phyloP scores from a whole-genome alignment of 2,329 filamentous ascomycete genomes.

The Tolypocladium endophyticum region DNA sequence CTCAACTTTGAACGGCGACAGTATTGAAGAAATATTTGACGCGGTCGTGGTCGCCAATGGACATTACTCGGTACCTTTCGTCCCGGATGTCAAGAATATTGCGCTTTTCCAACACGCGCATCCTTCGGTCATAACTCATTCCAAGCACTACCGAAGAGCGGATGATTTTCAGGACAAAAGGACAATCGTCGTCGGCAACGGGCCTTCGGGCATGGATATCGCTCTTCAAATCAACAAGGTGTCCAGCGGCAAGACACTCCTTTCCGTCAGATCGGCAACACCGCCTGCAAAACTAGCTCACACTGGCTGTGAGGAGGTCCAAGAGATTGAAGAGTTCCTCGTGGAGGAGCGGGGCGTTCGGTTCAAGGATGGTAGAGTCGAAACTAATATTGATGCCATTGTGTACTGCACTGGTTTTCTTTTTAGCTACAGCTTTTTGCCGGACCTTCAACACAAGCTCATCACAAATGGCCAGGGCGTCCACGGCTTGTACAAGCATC shows the following conservation, averaged over 20 bases:
- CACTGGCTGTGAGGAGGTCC: slow-evolving; percentile 38
- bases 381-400: slow-evolving; percentile 61
- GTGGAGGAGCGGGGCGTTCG: slow-evolving; percentile 46
- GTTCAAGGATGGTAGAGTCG: slow-evolving; percentile 56
- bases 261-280: slow-evolving; percentile 47
- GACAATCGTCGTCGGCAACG: slow-evolving; percentile 75
- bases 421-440: slow-evolving; percentile 69
- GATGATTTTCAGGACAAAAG: slow-evolving; percentile 56
- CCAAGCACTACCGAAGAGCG: slow-evolving; percentile 67
- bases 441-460: slow-evolving; percentile 34
- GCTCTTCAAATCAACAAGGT: slow-evolving; percentile 60
- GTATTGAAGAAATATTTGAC: slow-evolving; percentile 47
- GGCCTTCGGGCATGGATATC: slow-evolving; percentile 77
- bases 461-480: slow-evolving; percentile 61
- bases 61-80: slow-evolving; percentile 59
- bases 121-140: slow-evolving; percentile 56
- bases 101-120: slow-evolving; percentile 46
- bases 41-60: slow-evolving; percentile 67
- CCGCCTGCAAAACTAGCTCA: slow-evolving; percentile 32
- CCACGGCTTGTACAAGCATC: slow-evolving; percentile 64
- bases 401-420: slow-evolving; percentile 88
- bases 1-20: slow-evolving; percentile 32
- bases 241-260: slow-evolving; percentile 50
- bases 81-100: slow-evolving; percentile 54
- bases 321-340: slow-evolving; percentile 48